Conservation (phyloP, 1,284 basidiomycete genomes). For the Ceratobasidium sp. region DNA sequence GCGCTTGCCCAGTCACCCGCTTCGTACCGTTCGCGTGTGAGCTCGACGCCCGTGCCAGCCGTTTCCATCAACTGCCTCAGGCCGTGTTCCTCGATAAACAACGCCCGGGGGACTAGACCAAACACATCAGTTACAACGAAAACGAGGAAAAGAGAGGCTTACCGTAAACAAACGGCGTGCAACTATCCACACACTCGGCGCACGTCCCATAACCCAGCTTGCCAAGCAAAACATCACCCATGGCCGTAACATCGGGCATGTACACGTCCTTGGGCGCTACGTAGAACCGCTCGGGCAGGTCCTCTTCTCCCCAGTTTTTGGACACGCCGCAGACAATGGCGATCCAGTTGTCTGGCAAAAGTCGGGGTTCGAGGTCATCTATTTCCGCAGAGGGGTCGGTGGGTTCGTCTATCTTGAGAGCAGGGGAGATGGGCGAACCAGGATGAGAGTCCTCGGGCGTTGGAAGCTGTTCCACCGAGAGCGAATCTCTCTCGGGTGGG, state of each 20-base stretch:
- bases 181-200: constrained; percentile 58
- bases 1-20: constrained; percentile 68
- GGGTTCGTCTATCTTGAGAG: not conserved
- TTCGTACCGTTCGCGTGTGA: constrained; percentile 68
- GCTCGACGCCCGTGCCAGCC: constrained; percentile 69
- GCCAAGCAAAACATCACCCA: constrained; percentile 71
- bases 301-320: constrained; percentile 60
- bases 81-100: constrained; percentile 81
- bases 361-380: constrained; percentile 46
- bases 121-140: constrained; percentile 37
- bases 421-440: constrained; percentile 19
- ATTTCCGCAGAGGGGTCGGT: not conserved
- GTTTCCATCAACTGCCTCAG: constrained; percentile 65
- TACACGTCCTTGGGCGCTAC: constrained; percentile 76
- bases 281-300: constrained; percentile 72
- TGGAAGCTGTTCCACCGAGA: not conserved
- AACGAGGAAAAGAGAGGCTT: constrained; percentile 41
- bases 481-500: not conserved
- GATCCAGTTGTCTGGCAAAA: constrained; percentile 75
- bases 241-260: constrained; percentile 78
- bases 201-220: constrained; percentile 57
- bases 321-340: constrained; percentile 77
- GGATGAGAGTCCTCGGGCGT: constrained; percentile 5
- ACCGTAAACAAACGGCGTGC: constrained; percentile 77
- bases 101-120: constrained; percentile 67